Percentiles rank a stretch among this genome's conserved stretches.
phyloP scores from a whole-genome alignment of 2,329 filamentous ascomycete genomes.

The Penicillium sclerotigenum region DNA sequence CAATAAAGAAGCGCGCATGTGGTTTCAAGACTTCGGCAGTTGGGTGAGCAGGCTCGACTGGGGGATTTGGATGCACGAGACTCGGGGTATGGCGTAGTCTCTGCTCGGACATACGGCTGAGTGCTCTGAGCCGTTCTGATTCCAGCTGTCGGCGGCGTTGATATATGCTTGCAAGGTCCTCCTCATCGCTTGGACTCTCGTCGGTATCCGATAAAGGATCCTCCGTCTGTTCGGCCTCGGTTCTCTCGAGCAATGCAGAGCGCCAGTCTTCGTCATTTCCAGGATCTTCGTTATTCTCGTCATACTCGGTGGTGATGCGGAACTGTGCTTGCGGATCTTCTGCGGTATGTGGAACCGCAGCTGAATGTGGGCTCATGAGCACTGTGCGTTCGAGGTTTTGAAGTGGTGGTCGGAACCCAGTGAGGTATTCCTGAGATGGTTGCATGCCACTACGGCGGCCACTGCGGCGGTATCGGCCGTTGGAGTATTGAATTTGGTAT shows the following conservation, averaged over 20 bases:
- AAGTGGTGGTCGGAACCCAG: constrained; percentile 36
- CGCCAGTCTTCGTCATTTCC: constrained; percentile 26
- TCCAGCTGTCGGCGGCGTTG: constrained; percentile 29
- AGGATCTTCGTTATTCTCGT: constrained; percentile 34
- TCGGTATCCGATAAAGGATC: constrained; percentile 33
- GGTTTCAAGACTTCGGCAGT: constrained; percentile 59
- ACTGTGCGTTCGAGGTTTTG: constrained; percentile 32
- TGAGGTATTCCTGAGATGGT: constrained; percentile 43
- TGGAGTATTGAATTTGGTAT: constrained; percentile 68
- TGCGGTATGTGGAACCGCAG: constrained; percentile 25
- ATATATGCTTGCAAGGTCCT: constrained; percentile 16
- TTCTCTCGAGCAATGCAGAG: constrained; percentile 27
- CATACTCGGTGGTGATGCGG: constrained; percentile 37
- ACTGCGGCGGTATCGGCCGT: constrained; percentile 27
- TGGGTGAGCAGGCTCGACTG: constrained; percentile 7
- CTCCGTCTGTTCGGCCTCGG: constrained; percentile 28
- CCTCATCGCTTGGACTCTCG: constrained; percentile 31
- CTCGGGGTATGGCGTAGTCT: constrained; percentile 27
- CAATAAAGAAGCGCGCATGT: constrained; percentile 79
- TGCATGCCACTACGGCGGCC: constrained; percentile 30
- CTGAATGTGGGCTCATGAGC: constrained; percentile 22
- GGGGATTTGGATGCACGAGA: constrained; percentile 27
- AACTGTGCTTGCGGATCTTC: constrained; percentile 30
- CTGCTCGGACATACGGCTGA: constrained; percentile 8
- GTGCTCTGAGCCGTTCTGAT: constrained; percentile 21